A percentile compares a stretch with the other conserved stretches of the same genome.
phyloP scores from a whole-genome alignment of 108 stramenopile genomes.

The Skeletonema tropicum region DNA sequence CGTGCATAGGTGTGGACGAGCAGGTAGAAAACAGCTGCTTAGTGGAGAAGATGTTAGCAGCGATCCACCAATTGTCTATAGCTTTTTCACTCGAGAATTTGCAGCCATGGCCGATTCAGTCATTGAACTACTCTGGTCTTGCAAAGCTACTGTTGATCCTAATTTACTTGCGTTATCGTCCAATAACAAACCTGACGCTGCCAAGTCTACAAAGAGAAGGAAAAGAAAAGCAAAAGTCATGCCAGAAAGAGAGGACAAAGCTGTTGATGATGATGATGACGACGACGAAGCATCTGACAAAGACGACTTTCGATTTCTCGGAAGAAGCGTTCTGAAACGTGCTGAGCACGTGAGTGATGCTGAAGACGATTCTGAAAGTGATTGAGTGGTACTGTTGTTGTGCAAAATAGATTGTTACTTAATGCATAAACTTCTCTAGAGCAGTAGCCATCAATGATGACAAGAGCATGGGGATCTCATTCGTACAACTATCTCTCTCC shows the following conservation, averaged over 20 bases:
- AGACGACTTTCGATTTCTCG: slow-evolving; percentile 55
- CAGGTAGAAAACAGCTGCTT: slow-evolving; percentile 58
- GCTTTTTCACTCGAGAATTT: slow-evolving; percentile 81
- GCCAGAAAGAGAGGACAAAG: slow-evolving; percentile 9
- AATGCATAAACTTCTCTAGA: too few relatives aligned
- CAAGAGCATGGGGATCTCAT: too few relatives aligned
- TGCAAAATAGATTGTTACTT: neutral
- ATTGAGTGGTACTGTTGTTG: neutral
- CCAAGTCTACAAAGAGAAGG: slow-evolving; percentile 15
- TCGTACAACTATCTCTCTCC: too few relatives aligned
- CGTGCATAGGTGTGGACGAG: slow-evolving; percentile 84
- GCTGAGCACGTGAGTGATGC: slow-evolving; percentile 73
- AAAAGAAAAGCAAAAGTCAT: slow-evolving; percentile 12
- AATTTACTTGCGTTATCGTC: slow-evolving; percentile 62
- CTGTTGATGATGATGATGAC: slow-evolving; percentile 20
- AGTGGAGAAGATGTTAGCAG: slow-evolving; percentile 22
- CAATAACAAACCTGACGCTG: slow-evolving; percentile 2
- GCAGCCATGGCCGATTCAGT: slow-evolving; percentile 68
- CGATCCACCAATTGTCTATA: slow-evolving; percentile 54
- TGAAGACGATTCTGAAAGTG: slow-evolving; percentile 29
- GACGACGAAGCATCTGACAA: slow-evolving; percentile 21
- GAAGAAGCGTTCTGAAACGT: slow-evolving; percentile 61
- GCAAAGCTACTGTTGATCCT: slow-evolving; percentile 78
- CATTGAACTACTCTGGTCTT: slow-evolving; percentile 52
- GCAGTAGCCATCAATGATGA: too few relatives aligned